A percentile compares a stretch with the other conserved stretches of the same genome.
phyloP scores from a whole-genome alignment of 2,329 filamentous ascomycete genomes.

The Moelleriella libera region DNA sequence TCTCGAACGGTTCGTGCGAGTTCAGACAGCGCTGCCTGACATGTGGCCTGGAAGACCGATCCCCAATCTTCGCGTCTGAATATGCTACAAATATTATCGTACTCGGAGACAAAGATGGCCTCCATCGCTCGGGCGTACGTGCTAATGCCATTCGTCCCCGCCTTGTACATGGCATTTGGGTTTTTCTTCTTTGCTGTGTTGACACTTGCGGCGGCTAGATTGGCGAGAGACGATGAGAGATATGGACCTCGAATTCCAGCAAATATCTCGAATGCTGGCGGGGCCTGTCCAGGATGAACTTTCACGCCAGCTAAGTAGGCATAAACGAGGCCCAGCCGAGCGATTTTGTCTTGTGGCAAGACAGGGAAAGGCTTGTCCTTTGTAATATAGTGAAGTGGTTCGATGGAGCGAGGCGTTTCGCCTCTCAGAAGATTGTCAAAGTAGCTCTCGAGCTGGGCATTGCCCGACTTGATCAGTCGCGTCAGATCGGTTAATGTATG shows the following conservation, averaged over 20 bases:
- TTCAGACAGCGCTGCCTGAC: constrained; percentile 63
- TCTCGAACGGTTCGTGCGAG: constrained; percentile 78
- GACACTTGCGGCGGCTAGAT: constrained; percentile 74
- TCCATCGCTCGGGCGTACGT: constrained; percentile 82
- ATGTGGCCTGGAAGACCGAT: constrained; percentile 63
- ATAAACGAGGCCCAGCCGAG: constrained; percentile 67
- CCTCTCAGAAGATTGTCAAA: constrained; percentile 64
- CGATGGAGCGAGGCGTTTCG: constrained; percentile 67
- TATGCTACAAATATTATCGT: constrained; percentile 78
- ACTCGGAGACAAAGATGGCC: constrained; percentile 74
- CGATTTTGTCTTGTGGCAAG: constrained; percentile 60
- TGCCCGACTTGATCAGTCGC: constrained; percentile 63
- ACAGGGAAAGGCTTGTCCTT: constrained; percentile 78
- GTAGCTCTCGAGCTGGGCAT: constrained; percentile 68
- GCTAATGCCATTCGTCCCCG: constrained; percentile 81
- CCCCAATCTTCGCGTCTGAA: constrained; percentile 81
- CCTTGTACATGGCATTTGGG: constrained; percentile 69
- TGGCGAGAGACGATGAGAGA: constrained; percentile 67
- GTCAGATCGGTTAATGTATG: constrained; percentile 72
- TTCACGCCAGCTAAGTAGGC: constrained; percentile 55
- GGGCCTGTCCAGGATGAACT: constrained; percentile 40
- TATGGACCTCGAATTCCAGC: constrained; percentile 78
- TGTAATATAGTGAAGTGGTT: constrained; percentile 84
- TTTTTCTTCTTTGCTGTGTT: constrained; percentile 72
- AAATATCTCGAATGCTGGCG: constrained; percentile 68